phyloP scores from a whole-genome alignment of 2,329 filamentous ascomycete genomes.

The Aotearoamyces nothofagi region DNA sequence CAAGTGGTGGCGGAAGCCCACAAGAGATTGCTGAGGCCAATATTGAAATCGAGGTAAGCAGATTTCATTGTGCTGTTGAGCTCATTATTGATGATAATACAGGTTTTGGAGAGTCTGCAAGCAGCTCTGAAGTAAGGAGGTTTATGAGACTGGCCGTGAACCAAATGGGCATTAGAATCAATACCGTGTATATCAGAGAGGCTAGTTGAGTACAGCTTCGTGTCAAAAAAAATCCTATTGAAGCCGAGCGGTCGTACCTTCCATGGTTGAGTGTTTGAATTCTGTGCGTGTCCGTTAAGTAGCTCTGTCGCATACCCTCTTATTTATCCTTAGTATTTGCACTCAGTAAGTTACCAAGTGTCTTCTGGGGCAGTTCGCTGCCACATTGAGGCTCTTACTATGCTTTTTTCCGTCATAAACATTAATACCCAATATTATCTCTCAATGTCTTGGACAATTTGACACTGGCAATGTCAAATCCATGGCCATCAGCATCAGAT shows the following conservation, averaged over 20 bases:
- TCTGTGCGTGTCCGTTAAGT: no score
- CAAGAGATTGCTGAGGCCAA: slow-evolving; percentile 97
- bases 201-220: slow-evolving; percentile 2
- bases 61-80: slow-evolving; percentile 1
- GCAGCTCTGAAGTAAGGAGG: slow-evolving; percentile 57
- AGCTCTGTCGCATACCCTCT: no score
- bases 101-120: slow-evolving; percentile 77
- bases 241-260: no score
- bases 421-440: no score
- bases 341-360: no score
- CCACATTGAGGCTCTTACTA: no score
- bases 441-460: no score
- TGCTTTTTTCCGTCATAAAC: no score
- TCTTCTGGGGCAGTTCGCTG: no score
- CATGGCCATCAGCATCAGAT: slow-evolving; percentile 6
- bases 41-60: slow-evolving; percentile 87
- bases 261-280: no score
- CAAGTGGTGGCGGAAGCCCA: slow-evolving; percentile 79
- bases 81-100: slow-evolving; percentile 23
- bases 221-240: no score
- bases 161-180: slow-evolving; percentile 13
- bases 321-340: no score
- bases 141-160: slow-evolving; percentile 3
- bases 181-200: slow-evolving; percentile 18
- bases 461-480: slow-evolving; percentile 14